These are phyloP conservation scores for Penicillium fuscoglaucum DNA, from an alignment of 2,329 filamentous ascomycete genomes.

Conservation along the genomic window DNA sequence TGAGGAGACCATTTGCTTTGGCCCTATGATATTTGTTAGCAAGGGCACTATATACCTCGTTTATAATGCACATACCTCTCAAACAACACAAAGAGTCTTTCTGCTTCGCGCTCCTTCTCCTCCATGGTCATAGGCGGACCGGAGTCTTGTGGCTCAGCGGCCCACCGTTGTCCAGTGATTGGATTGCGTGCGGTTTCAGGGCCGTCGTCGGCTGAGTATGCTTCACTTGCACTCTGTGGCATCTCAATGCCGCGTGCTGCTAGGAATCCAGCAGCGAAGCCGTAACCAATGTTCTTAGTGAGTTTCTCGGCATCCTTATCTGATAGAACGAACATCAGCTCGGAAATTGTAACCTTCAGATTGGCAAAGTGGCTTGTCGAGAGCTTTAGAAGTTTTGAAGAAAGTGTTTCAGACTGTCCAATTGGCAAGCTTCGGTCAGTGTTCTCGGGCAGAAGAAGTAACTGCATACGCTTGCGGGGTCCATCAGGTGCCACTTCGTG, in stretches of 20 bases:
- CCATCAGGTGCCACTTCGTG: conserved; percentile 66
- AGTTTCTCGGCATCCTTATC: conserved; percentile 76
- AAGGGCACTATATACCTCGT: not conserved
- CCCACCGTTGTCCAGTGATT: conserved; percentile 79
- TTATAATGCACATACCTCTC: conserved; percentile 62
- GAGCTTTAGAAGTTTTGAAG: conserved; percentile 74
- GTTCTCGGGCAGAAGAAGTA: conserved; percentile 70
- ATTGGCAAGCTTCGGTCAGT: conserved; percentile 75
- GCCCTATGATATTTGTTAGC: conserved; percentile 49
- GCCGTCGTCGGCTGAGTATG: conserved; percentile 44
- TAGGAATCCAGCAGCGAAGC: conserved; percentile 87
- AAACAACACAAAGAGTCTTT: conserved; percentile 85
- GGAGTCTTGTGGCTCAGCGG: conserved; percentile 62
- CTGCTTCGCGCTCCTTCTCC: conserved; percentile 89
- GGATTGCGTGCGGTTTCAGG: conserved; percentile 63
- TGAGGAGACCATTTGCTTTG: conserved; percentile 71
- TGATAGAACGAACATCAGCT: conserved; percentile 83
- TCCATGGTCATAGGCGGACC: conserved; percentile 79
- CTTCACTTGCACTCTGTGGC: conserved; percentile 64
- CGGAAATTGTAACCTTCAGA: conserved; percentile 71
- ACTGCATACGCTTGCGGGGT: conserved; percentile 64
- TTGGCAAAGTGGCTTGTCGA: conserved; percentile 74
- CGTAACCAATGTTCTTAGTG: conserved; percentile 90
- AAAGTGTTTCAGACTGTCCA: conserved; percentile 70
- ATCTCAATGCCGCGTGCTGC: conserved; percentile 80